Conservation (phyloP, 2,329 filamentous ascomycete genomes). For the Esteya vermicola region DNA sequence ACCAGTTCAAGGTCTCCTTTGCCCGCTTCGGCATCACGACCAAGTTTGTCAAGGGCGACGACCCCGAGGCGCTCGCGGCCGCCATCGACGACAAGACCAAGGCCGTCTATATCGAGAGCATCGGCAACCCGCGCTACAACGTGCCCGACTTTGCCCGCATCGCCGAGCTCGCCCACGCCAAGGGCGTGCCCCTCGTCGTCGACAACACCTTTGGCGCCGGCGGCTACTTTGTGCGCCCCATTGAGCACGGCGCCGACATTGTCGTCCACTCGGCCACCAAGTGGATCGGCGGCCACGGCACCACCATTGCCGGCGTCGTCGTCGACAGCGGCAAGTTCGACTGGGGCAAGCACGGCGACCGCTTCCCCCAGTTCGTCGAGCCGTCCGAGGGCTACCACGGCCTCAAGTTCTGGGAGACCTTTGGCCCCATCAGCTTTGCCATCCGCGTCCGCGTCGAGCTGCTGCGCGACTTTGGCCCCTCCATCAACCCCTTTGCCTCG, state of each 20-base stretch:
- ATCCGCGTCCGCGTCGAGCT: slow-evolving; percentile 82
- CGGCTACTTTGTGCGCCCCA: slow-evolving; percentile 74
- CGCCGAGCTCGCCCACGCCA: slow-evolving; percentile 58
- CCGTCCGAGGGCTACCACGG: slow-evolving; percentile 84
- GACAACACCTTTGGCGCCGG: slow-evolving; percentile 95
- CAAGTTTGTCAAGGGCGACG: slow-evolving; percentile 77
- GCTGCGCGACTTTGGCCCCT: slow-evolving; percentile 70
- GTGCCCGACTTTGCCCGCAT: slow-evolving; percentile 84
- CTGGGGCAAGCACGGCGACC: slow-evolving; percentile 70
- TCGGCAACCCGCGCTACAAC: slow-evolving; percentile 89
- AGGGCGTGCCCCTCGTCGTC: slow-evolving; percentile 55
- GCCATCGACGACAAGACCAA: slow-evolving; percentile 90
- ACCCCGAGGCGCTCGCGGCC: slow-evolving; percentile 60
- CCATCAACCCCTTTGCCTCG: slow-evolving; percentile 79
- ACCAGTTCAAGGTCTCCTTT: slow-evolving; percentile 87
- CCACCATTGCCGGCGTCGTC: slow-evolving; percentile 75
- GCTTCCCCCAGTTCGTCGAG: slow-evolving; percentile 89
- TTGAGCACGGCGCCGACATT: slow-evolving; percentile 85
- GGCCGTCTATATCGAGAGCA: slow-evolving; percentile 81
- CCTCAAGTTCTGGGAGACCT: slow-evolving; percentile 87
- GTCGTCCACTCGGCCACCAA: slow-evolving; percentile 91
- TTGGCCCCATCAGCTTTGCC: slow-evolving; percentile 68
- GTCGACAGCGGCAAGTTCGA: slow-evolving; percentile 86
- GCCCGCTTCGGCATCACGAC: slow-evolving; percentile 76
- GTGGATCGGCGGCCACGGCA: slow-evolving; percentile 94